Evolutionary conservation across 768 basidiomycete species (phyloP), one percentile per base, ranked within the genome.

Genomic region (Boletus reticulatus): DNA sequence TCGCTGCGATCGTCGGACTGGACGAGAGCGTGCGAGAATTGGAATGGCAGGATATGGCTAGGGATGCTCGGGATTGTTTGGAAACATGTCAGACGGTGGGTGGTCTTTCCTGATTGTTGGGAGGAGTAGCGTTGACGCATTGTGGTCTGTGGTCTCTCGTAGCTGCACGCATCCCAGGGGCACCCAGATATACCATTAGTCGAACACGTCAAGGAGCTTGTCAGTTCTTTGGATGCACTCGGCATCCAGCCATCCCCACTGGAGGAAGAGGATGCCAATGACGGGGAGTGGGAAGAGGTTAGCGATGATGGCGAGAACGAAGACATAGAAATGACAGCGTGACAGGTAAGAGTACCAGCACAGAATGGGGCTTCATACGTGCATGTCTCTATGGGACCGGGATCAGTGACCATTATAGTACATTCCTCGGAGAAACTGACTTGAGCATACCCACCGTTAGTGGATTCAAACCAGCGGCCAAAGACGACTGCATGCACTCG

Each of bases 71-170:
- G 58, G 87, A 93, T 66, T 90, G 90, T 66, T 69, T 96, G 54
- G 87, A 92, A 58, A 92, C 89, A 9, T 94, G 92, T 72, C 81
- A 85, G 72, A 83, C 79, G 69, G 92, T 92, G 52, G 57, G 84
- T 74, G n/a, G 20, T 53, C 17, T 19, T 8, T 51, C n/a, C 13
- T 16, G 12, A 39, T 42, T 16, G 36, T 17, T 16, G 12, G 16
- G 19, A 17, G 17, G 4, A 2, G 14, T 17, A 14, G 8, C 12
- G n/a, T 32, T 63, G 39, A 59, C 36, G 8, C 9, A 9, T 17
- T 14, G 19, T 3, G 31, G 32, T 39, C 32, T 14, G 19, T 3
- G 31, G 32, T 39, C 32, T 34, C 24, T 48, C 45, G 36, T 62
- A 93, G 89, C 71, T 94, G 36, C 89, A 92, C 59, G 70, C 74